Percentiles rank a stretch among this genome's conserved stretches.
These are phyloP conservation scores for Durusdinium trenchii DNA, from an alignment of 73 alveolate genomes.

Conservation along the genomic window DNA sequence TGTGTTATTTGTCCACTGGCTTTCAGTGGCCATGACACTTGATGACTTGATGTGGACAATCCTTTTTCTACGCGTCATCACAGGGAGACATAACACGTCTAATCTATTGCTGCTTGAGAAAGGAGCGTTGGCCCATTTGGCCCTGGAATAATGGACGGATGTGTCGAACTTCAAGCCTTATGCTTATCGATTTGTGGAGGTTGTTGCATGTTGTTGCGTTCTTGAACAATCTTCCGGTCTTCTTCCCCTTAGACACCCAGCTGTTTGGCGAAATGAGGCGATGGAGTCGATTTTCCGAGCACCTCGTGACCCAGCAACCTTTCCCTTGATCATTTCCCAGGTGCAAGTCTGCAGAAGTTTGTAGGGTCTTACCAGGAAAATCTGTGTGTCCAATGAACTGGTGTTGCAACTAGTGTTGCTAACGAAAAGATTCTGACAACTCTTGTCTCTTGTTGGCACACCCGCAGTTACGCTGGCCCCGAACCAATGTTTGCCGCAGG, in stretches of 20 bases:
- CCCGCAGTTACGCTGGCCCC: not conserved
- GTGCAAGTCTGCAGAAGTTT: not conserved
- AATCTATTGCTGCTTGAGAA: too few relatives aligned
- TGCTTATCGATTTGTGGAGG: not conserved
- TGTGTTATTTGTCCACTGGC: not conserved
- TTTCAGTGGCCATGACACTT: not conserved
- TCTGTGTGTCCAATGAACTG: not conserved
- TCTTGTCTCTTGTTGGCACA: not conserved
- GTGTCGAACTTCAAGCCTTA: not conserved
- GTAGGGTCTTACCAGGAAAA: not conserved
- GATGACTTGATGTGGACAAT: not conserved
- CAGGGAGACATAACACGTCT: too few relatives aligned
- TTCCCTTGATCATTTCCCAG: conserved; percentile 91
- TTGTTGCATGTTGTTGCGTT: not conserved
- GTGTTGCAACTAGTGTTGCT: not conserved
- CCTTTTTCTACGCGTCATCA: not conserved
- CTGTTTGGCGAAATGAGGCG: not conserved
- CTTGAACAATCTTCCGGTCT: not conserved
- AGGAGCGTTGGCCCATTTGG: too few relatives aligned
- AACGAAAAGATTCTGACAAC: not conserved
- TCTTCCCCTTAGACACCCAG: not conserved
- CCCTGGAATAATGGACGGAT: not conserved
- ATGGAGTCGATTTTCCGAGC: conserved; percentile 91
- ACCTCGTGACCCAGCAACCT: conserved; percentile 65
- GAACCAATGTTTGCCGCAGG: conserved; percentile 3